Evolutionary conservation across 352 stramenopile species (phyloP).

Genomic region (Globisporangium radiosum): DNA sequence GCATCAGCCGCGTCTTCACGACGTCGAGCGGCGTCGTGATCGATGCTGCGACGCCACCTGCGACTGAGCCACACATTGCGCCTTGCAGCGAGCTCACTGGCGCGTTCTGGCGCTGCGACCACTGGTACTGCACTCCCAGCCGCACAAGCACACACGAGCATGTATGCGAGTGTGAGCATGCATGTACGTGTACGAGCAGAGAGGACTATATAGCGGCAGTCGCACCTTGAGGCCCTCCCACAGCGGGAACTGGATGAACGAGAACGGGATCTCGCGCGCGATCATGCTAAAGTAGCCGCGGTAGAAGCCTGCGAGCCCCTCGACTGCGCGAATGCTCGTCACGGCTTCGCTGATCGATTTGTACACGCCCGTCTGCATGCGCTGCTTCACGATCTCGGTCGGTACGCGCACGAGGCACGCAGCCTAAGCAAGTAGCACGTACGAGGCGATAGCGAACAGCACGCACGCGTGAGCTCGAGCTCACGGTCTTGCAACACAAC

Average conservation of each 20-base stretch:
- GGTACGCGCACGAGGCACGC: constrained; percentile 98
- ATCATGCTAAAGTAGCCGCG: constrained; percentile 97
- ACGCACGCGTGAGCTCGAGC: too few species aligned
- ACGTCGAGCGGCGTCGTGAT: constrained; percentile 99
- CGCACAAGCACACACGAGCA: too few species aligned
- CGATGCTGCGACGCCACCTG: constrained; percentile 92
- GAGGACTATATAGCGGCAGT: background rate
- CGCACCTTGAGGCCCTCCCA: constrained; percentile 95
- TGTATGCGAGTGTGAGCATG: background rate
- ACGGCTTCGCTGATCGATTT: constrained; percentile 65
- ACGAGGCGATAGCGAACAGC: too few species aligned
- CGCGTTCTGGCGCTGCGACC: constrained; percentile 63
- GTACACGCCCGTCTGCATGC: constrained; percentile 95
- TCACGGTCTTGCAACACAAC: too few species aligned
- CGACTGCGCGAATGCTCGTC: constrained; percentile 66
- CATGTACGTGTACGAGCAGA: background rate
- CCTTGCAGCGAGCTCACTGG: constrained; percentile 89
- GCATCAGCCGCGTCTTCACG: constrained; percentile 98
- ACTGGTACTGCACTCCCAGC: constrained; percentile 44
- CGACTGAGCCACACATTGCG: constrained; percentile 93
- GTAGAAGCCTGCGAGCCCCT: constrained; percentile 90
- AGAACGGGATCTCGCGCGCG: constrained; percentile 99
- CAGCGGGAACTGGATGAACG: constrained; percentile 99
- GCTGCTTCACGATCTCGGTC: constrained; percentile 99
- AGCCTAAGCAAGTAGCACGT: constrained; percentile 29